Percentiles rank a stretch among this genome's conserved stretches.
These are phyloP conservation scores for Amyloporia xantha DNA, from an alignment of 768 basidiomycete species.

Conservation along the genomic window DNA sequence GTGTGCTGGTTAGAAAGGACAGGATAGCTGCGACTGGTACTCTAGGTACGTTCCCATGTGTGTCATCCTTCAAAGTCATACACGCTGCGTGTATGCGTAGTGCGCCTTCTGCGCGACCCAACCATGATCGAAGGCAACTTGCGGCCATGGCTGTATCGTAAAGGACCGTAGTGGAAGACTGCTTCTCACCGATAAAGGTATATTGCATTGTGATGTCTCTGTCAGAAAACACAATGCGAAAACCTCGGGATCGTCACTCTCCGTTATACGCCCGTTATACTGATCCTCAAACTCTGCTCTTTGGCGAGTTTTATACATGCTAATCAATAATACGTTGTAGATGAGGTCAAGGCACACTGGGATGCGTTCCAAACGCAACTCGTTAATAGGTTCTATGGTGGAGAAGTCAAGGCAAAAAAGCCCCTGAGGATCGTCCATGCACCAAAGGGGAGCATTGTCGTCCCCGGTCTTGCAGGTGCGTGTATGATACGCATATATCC, in stretches of 20 bases:
- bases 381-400: constrained; percentile 22
- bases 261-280: background rate
- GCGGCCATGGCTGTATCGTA: no score
- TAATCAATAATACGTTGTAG: no score
- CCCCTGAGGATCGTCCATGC: constrained; percentile 17
- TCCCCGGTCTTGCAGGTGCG: constrained; percentile 69
- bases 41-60: constrained; percentile 33
- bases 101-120: no score
- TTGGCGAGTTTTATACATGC: no score
- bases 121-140: background rate
- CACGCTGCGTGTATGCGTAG: no score
- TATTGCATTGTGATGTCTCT: no score
- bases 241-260: background rate
- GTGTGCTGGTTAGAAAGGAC: constrained; percentile 47
- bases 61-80: no score
- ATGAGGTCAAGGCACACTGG: constrained; percentile 21
- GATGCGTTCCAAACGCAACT: constrained; percentile 20
- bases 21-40: constrained; percentile 43
- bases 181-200: no score
- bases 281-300: background rate
- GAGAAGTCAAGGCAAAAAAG: constrained; percentile 22
- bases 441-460: constrained; percentile 39
- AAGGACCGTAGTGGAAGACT: no score
- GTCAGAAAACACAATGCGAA: background rate
- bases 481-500: background rate